Percentiles rank a stretch among this genome's conserved stretches.
Evolutionary conservation across 2,329 filamentous ascomycete species (phyloP).

Genomic region (Fusarium compactum): DNA sequence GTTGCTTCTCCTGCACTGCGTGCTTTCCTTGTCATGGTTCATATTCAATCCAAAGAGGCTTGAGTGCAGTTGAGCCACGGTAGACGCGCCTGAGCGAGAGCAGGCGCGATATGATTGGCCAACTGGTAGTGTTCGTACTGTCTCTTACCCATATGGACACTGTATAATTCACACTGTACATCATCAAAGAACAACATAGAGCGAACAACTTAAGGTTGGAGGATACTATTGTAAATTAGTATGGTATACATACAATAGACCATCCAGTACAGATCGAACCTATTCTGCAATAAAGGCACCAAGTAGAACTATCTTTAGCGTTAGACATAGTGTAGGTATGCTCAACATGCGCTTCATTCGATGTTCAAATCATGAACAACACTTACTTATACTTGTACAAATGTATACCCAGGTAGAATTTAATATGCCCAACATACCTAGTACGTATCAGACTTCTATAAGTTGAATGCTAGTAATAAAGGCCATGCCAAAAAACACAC

Average conservation of each 20-base stretch:
- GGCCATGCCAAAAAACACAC: constrained; percentile 9
- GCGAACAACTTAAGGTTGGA: not conserved
- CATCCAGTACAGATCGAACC: not conserved
- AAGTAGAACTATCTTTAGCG: not conserved
- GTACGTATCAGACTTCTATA: constrained; percentile 11
- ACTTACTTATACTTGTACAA: not conserved
- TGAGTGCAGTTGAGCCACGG: constrained; percentile 42
- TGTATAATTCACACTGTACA: not conserved
- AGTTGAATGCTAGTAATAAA: constrained; percentile 10
- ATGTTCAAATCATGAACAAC: not conserved
- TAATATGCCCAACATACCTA: not conserved
- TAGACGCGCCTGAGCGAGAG: constrained; percentile 45
- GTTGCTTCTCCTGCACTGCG: constrained; percentile 14
- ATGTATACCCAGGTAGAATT: not conserved
- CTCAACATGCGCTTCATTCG: not conserved
- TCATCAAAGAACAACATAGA: not conserved
- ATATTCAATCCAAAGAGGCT: constrained; percentile 36
- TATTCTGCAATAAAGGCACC: not conserved
- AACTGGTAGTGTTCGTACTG: constrained; percentile 4
- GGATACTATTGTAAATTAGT: not conserved
- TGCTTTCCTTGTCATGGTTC: constrained; percentile 30
- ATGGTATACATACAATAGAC: not conserved
- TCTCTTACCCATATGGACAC: not conserved
- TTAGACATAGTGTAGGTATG: not conserved
- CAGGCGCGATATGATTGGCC: constrained; percentile 46